Conservation (phyloP, 129 eudicot species). For the Artemisia tridentata region DNA sequence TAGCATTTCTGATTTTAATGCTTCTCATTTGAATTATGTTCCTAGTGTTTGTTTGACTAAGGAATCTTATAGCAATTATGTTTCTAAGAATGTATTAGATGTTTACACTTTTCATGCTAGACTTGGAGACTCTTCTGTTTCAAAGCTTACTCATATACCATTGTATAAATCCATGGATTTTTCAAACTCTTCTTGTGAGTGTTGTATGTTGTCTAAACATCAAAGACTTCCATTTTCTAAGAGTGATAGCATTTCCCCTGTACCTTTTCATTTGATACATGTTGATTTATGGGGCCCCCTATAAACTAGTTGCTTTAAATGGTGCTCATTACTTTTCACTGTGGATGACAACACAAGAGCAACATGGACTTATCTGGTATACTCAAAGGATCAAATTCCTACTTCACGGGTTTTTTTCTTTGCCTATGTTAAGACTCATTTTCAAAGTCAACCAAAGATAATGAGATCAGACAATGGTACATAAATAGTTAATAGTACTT, state of each 20-base stretch:
- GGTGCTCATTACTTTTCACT: background rate
- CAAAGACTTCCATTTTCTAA: background rate
- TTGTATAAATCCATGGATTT: too few species aligned
- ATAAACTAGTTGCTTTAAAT: background rate
- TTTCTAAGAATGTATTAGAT: background rate
- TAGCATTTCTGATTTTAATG: background rate
- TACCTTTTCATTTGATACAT: background rate
- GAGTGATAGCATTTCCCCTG: background rate
- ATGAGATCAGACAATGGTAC: background rate
- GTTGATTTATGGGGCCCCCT: background rate
- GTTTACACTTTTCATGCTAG: background rate
- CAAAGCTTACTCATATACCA: background rate
- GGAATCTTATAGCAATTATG: too few species aligned
- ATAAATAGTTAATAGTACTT: background rate
- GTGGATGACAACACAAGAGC: background rate
- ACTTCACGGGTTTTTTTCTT: background rate
- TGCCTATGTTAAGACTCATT: background rate
- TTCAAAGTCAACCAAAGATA: background rate
- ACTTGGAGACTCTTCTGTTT: background rate
- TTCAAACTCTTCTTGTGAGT: background rate
- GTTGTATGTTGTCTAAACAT: background rate
- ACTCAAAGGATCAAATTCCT: background rate
- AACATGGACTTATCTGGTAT: background rate
- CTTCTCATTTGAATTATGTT: background rate
- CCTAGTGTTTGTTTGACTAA: background rate